Evolutionary conservation across 148 eudicot species (phyloP), one percentile per base, ranked within the genome.

Genomic region (Beta vulgaris): DNA sequence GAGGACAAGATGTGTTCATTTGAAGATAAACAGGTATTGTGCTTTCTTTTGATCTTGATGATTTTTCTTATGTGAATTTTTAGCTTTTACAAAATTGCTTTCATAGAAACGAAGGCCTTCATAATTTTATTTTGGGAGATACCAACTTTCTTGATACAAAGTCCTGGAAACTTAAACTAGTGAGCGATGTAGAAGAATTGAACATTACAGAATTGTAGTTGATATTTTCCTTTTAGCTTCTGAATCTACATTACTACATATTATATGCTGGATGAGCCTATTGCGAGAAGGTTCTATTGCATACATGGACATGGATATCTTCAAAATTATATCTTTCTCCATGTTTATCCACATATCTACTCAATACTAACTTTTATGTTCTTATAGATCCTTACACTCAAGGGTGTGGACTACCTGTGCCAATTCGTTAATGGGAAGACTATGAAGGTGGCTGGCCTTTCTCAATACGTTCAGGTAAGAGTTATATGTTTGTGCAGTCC

Each of bases 11-110:
- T 91, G 57, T 49, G 48, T 55, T 75, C 86, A 68, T 72, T 93
- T 75, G 94, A 91, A 79, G 83, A 80, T 44, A 87, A 91, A 75
- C 97, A 91, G 98, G 98, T 93, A 77, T 74, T 66, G 16, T 43
- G 36, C n/a, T 46, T 73, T 78, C 60, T 19, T 60, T 9, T 69
- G 48, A 62, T 13, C 21, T 51, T 39, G 4, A 31, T 15, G 14
- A 16, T 53, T 13, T 26, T 36, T 25, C 1, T 42, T 43, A 12
- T 64, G 19, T 31, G 3, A 7, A 29, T 25, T 29, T 62, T 32
- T 31, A n/a, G 58, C 28, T 61, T 49, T 43, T 15, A n/a, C 19
- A 32, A 15, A 25, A 28, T 12, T 23, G 18, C 42, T 34, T 35
- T 34, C 19, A 62, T 35, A 36, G n/a, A 23, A 61, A n/a, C n/a